Base-by-base conservation (phyloP, 1,139 yeast genomes). In the Ogataea hybrid region DNA sequence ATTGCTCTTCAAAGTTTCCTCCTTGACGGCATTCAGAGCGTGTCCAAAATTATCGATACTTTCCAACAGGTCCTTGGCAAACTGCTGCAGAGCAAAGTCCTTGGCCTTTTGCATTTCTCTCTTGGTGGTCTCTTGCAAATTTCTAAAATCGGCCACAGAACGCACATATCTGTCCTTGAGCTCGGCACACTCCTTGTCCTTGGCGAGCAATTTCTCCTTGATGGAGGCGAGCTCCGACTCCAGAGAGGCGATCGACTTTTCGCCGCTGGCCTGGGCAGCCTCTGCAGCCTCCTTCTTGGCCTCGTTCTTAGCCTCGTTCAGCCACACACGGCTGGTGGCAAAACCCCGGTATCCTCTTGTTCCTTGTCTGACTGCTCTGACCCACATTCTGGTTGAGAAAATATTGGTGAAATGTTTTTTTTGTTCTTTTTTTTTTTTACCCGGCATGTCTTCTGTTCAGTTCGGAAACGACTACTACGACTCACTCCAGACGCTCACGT, bases 41-140 rank as follows among this genome's bases (percentile, higher is more conserved):
- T 90, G 86, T 37, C 86, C 85, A 61, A 90, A 88, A 70, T 90
- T 90, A 63, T 90, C 97, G 38, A 89, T 77, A 5, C 96, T 84
- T 58, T 89, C 96, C 55, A 90, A 73, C 61, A 90, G 74, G 57
- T 90, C 97, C 65, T 81, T 85, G 52, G 96, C 95, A 62, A 90
- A 90, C 67, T 87, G 89, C 65, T 89, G 96, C 53, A 90, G 73
- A 1, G 97, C 97, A 68, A 82, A 90, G 62, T 87, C 96, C 63
- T 76, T 84, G 36, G 96, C 90, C 68, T 86, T 86, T 65, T 84
- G 83, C 39, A 87, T 72, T 63, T 90, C 97, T 53, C 86, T 77
- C 68, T 84, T 84, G 50, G 97, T 88, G 36, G 92, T 81, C 59
- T 86, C 94, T 71, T 90, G 97, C 56, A 90, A 73, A 69, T 86